Evolutionary conservation across 805 yeast species (phyloP), one percentile per base, ranked within the genome.

Genomic region (Clavispora fructus): DNA sequence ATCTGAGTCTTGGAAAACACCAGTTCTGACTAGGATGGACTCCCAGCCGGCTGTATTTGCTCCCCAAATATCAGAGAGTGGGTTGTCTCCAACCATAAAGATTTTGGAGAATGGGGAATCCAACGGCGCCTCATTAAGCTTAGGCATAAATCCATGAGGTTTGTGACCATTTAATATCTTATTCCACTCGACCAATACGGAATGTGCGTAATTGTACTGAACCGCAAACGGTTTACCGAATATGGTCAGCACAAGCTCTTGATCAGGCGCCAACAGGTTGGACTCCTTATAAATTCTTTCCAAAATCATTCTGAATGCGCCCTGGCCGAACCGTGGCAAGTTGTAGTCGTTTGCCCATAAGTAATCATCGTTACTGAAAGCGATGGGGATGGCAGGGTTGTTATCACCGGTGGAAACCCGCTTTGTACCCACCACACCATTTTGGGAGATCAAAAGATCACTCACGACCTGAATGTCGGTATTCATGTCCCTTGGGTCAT

Each of bases 71-170:
- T 94, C 99, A 42, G 90, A 80, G 27, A 84, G 94, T 4, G 97
- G 98, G 63, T 94, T 94, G 66, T 94, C 99, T 27, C 99, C 99
- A 31, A 94, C 88, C 99, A 94, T 94, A 67, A 75, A 91, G 1
- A 94, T 85, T n/a, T 75, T 65, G 32, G 71, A 68, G 55, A 85
- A 67, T 7, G 71, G 71, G 39, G 65, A 53, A 16, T 50, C 47
- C 14, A 26, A 43, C 1, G 71, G 70, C 2, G 73, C 53, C n/a
- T 53, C 55, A 27, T 78, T 75, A 45, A 82, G 63, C 17, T 57
- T 59, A 1, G 86, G 86, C 37, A 63, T 31, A 42, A 53, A 53
- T 8, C 43, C 55, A 39, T 48, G 54, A 26, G 44, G 49, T 35
- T 30, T 25, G 46, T 53, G 57, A 23, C 58, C 58, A 29, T 52